Conservation (phyloP, 139 green algal genomes). For the Eudorina sp. region DNA sequence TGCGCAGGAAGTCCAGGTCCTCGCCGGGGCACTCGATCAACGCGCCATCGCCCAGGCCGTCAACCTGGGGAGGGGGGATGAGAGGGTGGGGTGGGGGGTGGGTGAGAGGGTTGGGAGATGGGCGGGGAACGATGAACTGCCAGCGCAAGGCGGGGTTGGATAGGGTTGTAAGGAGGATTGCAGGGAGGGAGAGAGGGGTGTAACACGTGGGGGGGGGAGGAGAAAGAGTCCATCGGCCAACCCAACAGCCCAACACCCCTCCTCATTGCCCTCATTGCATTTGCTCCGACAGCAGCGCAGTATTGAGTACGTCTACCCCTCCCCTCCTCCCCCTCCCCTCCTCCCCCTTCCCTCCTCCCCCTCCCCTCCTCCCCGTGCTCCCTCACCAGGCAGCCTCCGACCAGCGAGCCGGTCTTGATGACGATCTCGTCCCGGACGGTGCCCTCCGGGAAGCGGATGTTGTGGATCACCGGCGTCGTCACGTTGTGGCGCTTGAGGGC, state of each 20-base stretch:
- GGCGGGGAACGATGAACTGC: too few relatives aligned
- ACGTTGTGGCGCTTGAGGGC: constrained; percentile 72
- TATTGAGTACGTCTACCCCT: background rate
- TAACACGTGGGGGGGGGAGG: too few relatives aligned
- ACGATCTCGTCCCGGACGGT: constrained; percentile 82
- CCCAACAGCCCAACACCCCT: too few relatives aligned
- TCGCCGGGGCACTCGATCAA: constrained; percentile 85
- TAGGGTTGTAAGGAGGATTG: too few relatives aligned
- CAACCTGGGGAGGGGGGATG: constrained; percentile 52
- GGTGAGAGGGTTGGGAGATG: background rate
- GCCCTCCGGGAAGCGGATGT: constrained; percentile 75
- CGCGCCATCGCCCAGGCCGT: constrained; percentile 96
- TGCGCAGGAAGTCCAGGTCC: constrained; percentile 91
- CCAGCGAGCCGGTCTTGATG: constrained; percentile 82
- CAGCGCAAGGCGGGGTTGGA: too few relatives aligned
- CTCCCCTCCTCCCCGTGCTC: background rate
- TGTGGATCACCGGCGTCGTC: constrained; percentile 92
- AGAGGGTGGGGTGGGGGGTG: background rate
- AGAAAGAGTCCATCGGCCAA: too few relatives aligned
- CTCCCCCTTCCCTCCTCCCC: background rate
- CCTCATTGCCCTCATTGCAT: too few relatives aligned
- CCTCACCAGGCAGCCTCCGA: constrained; percentile 91
- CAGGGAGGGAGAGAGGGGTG: too few relatives aligned
- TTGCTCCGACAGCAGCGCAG: too few relatives aligned
- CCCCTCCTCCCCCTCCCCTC: background rate